phyloP scores from a whole-genome alignment of 257 asterid species.

The Thymus mandschuricus region DNA sequence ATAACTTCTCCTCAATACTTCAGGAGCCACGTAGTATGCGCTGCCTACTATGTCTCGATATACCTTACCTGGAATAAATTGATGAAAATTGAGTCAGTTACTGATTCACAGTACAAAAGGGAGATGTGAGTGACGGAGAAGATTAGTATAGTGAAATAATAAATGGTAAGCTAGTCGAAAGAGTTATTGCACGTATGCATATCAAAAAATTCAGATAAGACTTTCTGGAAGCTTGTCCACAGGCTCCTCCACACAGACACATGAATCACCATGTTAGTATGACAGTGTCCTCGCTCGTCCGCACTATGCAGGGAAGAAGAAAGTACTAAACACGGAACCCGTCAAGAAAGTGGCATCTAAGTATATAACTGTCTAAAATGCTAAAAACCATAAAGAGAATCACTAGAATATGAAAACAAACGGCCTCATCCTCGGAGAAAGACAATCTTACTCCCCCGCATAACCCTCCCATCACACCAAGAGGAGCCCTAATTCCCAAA shows the following conservation, averaged over 20 bases:
- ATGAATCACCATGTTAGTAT: neutral
- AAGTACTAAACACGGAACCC: neutral
- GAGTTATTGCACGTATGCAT: conserved; percentile 11
- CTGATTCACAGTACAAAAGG: conserved; percentile 23
- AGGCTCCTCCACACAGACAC: neutral
- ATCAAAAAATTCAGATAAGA: neutral
- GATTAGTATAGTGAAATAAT: neutral
- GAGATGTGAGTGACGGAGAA: neutral
- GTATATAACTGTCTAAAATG: neutral
- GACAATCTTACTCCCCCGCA: neutral
- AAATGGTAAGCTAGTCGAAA: neutral
- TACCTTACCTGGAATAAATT: conserved; percentile 56
- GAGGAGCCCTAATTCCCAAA: neutral
- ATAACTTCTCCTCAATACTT: conserved; percentile 75
- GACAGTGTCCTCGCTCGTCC: neutral
- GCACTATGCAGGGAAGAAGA: neutral
- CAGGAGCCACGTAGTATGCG: conserved; percentile 95
- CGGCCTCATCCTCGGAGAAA: neutral
- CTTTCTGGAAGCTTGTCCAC: neutral
- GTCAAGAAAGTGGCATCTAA: neutral
- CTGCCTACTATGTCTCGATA: conserved; percentile 86
- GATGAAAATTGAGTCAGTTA: conserved; percentile 2
- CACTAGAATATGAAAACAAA: neutral
- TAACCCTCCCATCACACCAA: neutral
- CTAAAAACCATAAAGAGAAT: conserved; percentile 6